A percentile compares a stretch with the other conserved stretches of the same genome.
phyloP scores from a whole-genome alignment of 257 asterid species.

The Przewalskia tangutica region DNA sequence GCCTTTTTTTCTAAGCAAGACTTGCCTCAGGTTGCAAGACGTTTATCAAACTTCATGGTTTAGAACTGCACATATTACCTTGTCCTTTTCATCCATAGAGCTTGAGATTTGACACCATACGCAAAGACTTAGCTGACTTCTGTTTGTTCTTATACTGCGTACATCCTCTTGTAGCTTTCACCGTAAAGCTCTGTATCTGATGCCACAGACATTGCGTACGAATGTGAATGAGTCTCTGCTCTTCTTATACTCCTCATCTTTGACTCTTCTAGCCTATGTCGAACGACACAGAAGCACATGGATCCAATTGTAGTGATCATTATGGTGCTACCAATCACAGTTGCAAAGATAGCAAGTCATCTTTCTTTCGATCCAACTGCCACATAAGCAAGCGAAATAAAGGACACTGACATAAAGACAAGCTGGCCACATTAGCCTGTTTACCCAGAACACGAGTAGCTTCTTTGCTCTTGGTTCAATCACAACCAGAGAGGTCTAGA shows the following conservation, averaged over 20 bases:
- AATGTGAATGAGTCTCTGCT: slow-evolving; percentile 45
- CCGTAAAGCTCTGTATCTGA: slow-evolving; percentile 61
- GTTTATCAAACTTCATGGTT: background rate
- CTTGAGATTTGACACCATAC: background rate
- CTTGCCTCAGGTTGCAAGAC: background rate
- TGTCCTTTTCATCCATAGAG: background rate
- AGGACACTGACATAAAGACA: slow-evolving; percentile 84
- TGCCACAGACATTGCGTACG: slow-evolving; percentile 58
- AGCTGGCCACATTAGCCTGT: slow-evolving; percentile 97
- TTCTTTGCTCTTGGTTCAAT: slow-evolving; percentile 85
- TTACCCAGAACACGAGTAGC: slow-evolving; percentile 77
- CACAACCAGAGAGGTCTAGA: slow-evolving; percentile 87
- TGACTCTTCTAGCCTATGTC: slow-evolving; percentile 73
- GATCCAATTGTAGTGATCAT: slow-evolving; percentile 86
- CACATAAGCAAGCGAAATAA: slow-evolving; percentile 68
- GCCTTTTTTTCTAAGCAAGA: background rate
- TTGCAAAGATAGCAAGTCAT: slow-evolving; percentile 82
- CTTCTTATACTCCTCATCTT: slow-evolving; percentile 60
- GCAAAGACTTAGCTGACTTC: background rate
- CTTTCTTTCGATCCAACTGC: slow-evolving; percentile 65
- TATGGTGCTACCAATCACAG: slow-evolving; percentile 62
- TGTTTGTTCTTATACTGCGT: slow-evolving; percentile 45
- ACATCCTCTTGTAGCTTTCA: slow-evolving; percentile 71
- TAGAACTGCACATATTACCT: background rate
- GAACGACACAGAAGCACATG: slow-evolving; percentile 80